These are phyloP conservation scores for Jacaranda mimosifolia DNA, from an alignment of 257 asterid genomes.

Conservation along the genomic window DNA sequence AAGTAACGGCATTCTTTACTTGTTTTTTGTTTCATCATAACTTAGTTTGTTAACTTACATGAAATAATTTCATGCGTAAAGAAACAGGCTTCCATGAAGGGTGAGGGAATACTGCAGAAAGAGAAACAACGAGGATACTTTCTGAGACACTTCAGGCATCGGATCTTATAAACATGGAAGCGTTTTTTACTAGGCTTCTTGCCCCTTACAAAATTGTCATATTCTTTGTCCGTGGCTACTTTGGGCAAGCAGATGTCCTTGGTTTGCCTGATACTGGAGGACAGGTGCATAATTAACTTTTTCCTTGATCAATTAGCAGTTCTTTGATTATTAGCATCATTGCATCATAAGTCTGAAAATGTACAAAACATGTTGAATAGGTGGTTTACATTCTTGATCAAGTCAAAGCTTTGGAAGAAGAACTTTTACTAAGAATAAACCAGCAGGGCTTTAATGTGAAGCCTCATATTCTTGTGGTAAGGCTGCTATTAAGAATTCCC, in stretches of 20 bases:
- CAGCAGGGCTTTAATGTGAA: conserved; percentile 71
- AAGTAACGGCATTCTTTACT: conserved; percentile 46
- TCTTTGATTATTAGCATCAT: not conserved
- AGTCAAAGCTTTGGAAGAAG: conserved; percentile 84
- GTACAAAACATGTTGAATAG: conserved; percentile 42
- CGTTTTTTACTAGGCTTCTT: conserved; percentile 70
- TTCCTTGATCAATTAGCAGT: not conserved
- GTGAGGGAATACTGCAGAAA: conserved; percentile 77
- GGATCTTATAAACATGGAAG: no score
- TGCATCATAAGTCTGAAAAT: not conserved
- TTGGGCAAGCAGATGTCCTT: conserved; percentile 86
- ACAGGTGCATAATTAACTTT: conserved; percentile 54
- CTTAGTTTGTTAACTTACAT: not conserved
- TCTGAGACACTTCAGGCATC: conserved; percentile 87
- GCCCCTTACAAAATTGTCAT: conserved; percentile 67
- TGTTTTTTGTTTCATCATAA: conserved; percentile 1
- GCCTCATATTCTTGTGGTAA: conserved; percentile 82
- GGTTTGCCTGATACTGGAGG: conserved; percentile 92
- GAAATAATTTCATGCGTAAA: conserved; percentile 54
- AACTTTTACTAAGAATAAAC: conserved; percentile 66
- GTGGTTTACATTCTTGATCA: conserved; percentile 91
- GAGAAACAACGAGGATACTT: conserved; percentile 70
- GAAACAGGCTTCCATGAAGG: conserved; percentile 84
- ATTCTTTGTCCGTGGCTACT: conserved; percentile 82
- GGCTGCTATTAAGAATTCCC: conserved; percentile 29